These are phyloP conservation scores for Candida chilensis DNA, from an alignment of 805 yeast species.

Conservation along the genomic window DNA sequence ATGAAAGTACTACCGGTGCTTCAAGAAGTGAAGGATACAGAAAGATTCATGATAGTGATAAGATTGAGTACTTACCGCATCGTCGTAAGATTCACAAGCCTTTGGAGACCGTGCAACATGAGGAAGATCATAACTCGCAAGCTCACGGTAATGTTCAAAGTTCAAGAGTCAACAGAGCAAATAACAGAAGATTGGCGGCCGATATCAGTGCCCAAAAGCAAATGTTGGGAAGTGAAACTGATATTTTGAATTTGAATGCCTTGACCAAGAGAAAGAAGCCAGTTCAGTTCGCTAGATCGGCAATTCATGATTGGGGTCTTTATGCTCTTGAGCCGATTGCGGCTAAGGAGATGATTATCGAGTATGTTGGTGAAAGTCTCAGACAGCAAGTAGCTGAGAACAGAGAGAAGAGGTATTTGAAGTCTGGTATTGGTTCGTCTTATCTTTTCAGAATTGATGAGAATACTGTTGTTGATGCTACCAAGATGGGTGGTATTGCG, in stretches of 20 bases:
- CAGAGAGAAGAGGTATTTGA: constrained; percentile 75
- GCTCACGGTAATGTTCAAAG: constrained; percentile 38
- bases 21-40: constrained; percentile 67
- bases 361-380: constrained; percentile 92
- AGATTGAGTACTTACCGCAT: constrained; percentile 75
- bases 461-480: constrained; percentile 92
- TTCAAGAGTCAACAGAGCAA: constrained; percentile 80
- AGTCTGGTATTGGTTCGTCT: constrained; percentile 92
- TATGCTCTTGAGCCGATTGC: constrained; percentile 93
- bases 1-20: constrained; percentile 43
- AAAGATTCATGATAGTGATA: constrained; percentile 65
- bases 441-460: constrained; percentile 90
- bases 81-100: constrained; percentile 62
- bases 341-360: constrained; percentile 96
- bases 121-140: constrained; percentile 35
- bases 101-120: constrained; percentile 65
- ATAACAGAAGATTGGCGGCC: constrained; percentile 81
- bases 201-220: constrained; percentile 78
- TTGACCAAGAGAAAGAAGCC: constrained; percentile 86
- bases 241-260: constrained; percentile 74
- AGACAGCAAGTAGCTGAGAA: constrained; percentile 92
- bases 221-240: constrained; percentile 73
- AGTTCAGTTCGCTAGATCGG: constrained; percentile 93
- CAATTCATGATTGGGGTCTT: constrained; percentile 97
- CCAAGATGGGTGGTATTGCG: constrained; percentile 95